Conservation (phyloP, 192 early-diverging fungal genomes). For the Geranomyces michiganensis region DNA sequence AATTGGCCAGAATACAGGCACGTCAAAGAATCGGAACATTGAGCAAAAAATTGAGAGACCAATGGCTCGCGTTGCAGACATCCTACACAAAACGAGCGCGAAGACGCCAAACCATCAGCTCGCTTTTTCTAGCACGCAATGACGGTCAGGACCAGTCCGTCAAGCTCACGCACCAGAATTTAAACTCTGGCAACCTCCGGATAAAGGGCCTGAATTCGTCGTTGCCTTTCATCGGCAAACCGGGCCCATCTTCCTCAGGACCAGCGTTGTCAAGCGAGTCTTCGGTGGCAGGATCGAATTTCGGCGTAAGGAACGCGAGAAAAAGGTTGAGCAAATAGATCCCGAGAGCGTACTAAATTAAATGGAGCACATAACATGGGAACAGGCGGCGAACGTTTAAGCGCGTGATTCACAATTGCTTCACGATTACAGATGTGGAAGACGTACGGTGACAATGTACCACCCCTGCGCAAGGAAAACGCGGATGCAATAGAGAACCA, state of each 20-base stretch:
- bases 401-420: neutral
- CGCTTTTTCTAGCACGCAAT: too few species aligned
- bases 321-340: slow-evolving; percentile 96
- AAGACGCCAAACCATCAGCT: neutral
- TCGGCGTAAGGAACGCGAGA: slow-evolving; percentile 94
- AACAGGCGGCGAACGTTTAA: neutral
- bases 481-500: slow-evolving; percentile 75
- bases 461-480: slow-evolving; percentile 85
- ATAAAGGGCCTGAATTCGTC: slow-evolving; percentile 99
- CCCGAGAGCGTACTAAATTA: slow-evolving; percentile 75
- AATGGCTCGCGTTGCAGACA: slow-evolving; percentile 79
- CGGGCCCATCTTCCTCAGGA: slow-evolving; percentile 65
- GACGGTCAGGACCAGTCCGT: too few species aligned
- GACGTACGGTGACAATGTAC: slow-evolving; percentile 85
- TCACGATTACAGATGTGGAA: neutral
- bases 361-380: slow-evolving; percentile 5
- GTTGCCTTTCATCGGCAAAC: slow-evolving; percentile 80
- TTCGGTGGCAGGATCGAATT: slow-evolving; percentile 89
- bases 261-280: slow-evolving; percentile 61
- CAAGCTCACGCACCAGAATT: slow-evolving; percentile 91
- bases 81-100: slow-evolving; percentile 52
- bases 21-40: slow-evolving; percentile 82
- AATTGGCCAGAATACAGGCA: slow-evolving; percentile 99
- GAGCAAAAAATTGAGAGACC: slow-evolving; percentile 84
- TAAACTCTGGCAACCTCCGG: slow-evolving; percentile 95